Base-by-base conservation (phyloP, 306 rosid genomes). In the Arachis hypogaea region DNA sequence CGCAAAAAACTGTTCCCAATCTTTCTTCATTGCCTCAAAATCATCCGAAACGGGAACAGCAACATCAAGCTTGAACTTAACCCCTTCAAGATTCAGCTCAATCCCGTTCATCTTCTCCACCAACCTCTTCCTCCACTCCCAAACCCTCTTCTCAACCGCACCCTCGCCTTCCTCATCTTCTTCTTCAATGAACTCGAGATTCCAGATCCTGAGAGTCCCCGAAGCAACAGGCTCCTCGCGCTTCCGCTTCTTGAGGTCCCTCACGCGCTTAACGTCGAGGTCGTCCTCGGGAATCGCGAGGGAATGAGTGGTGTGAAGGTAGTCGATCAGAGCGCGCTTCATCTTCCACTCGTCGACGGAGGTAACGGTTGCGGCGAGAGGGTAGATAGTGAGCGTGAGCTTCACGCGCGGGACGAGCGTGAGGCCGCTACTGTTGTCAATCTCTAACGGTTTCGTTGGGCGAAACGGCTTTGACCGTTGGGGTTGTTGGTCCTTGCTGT, bases 271-370 rank as follows among this genome's bases (percentile, higher is more conserved):
- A 82, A 94, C 68, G 7, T 70, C 71, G 51, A 94, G 86, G 30
- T 94, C 87, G 0, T 91, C 90, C 28, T 94, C 98, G 2, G 91
- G 86, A 9, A 91, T 84, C 2, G 73, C 43, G 18, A 87, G 55
- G 18, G 97, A 81, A 52, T 85, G 88, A 5, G 98, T 85, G 81
- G 65, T 40, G 47, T 82, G 72, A 58, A 91, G 86, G 73, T 78
- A 94, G 59, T 92, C 89, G 47, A 91, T 82, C 11, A 91, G 86
- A 4, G 98, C 82, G 49, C 82, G 92, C 63, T 88, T 94, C 59
- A 87, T 68, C 80, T 91, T 89, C 97, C 97, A 94, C 69, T 94
- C 96, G 79, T 93, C 96, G 75, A 91, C 77, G 22, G 92, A 88
- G 54, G 79, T 81, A 7, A 86, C 71, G 28, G 82, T 79, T 46